Evolutionary conservation across 768 basidiomycete species (phyloP), one percentile per base, ranked within the genome.

Genomic region (Lactarius psammicola): DNA sequence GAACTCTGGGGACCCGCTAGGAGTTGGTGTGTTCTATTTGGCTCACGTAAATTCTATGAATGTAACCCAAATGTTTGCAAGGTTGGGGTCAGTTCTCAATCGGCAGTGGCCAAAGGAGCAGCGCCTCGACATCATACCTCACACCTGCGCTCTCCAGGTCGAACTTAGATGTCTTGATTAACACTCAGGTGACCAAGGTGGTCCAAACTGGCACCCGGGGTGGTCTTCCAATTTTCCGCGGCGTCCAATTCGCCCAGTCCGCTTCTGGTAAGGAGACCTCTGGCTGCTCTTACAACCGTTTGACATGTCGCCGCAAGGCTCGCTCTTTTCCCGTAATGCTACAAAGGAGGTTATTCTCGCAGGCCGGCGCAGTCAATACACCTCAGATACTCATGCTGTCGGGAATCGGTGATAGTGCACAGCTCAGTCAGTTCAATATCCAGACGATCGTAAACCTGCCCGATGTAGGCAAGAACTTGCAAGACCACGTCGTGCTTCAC

Each of bases 391-490:
- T 77, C 20, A 40, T 73, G 56, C 69, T 74, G 34, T 74, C 73
- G 6, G 76, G 76, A 17, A 70, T 77, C 46, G 76, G 76, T 1
- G 63, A 70, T 28, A 26, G 62, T 9, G 30, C 56, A 5, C 34
- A 66, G 10, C 72, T 77, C 56, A 20, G 54, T 9, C n/a, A 62
- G 18, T 58, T 72, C 34, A 70, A 69, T 1, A 70, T 77, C 44
- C 26, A 34, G 15, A 28, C 68, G 13, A 30, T 75, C 26, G 55
- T 70, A 8, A 56, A 75, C 57, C 63, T 71, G 26, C 72, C 74
- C 10, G 70, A 67, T 8, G 75, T 76, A 17, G 76, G 76, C 18
- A 65, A 71, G 63, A 67, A 76, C 65, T 63, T 77, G 30, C 46
- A 62, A 5, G 76, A 76, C 61, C 75, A 76, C 60, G 65, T 66